Percentiles rank a stretch among this genome's conserved stretches.
Conservation (phyloP, 305 asterid genomes). For the Fraxinus baroniana region DNA sequence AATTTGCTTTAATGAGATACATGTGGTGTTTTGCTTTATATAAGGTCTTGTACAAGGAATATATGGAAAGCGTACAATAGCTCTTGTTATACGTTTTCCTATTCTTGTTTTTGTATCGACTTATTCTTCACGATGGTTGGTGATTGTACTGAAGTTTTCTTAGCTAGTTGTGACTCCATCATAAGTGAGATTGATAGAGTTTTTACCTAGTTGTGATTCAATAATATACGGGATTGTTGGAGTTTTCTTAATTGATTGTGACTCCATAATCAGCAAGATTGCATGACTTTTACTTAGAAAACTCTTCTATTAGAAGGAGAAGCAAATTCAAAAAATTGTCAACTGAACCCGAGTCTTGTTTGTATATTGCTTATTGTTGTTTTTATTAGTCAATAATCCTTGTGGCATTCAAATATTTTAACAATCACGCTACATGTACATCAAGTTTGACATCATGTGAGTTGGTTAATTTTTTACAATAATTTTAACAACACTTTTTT, state of each 20-base stretch:
- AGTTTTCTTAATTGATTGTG: neutral
- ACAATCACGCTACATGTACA: too few relatives aligned
- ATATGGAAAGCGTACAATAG: neutral
- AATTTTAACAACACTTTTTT: too few relatives aligned
- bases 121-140: too few relatives aligned
- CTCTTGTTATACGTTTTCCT: neutral
- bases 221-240: neutral
- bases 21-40: too few relatives aligned
- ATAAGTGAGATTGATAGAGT: neutral
- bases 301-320: neutral
- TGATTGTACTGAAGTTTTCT: too few relatives aligned
- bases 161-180: neutral
- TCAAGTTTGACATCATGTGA: too few relatives aligned
- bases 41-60: too few relatives aligned
- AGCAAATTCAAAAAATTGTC: neutral
- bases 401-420: neutral
- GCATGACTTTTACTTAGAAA: neutral
- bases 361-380: neutral
- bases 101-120: neutral
- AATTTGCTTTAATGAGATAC: too few relatives aligned
- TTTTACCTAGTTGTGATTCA: neutral
- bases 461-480: too few relatives aligned
- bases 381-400: neutral
- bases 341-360: neutral
- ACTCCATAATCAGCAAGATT: neutral